A percentile compares a stretch with the other conserved stretches of the same genome.
Conservation (phyloP, 2,329 filamentous ascomycete genomes). For the Phyllachora maydis region DNA sequence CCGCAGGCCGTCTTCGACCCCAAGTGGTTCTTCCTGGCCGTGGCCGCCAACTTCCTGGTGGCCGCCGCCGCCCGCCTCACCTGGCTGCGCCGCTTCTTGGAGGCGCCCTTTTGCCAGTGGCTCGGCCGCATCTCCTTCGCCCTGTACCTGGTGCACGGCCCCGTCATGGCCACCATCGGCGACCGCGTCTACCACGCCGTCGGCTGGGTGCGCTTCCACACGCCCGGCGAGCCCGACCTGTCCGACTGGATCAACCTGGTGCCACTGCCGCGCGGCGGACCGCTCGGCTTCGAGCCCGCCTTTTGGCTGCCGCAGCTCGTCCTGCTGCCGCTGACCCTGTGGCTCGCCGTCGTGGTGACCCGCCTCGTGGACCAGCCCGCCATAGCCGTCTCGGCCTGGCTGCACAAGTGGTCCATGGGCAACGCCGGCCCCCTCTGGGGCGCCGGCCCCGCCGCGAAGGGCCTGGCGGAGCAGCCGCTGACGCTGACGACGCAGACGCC, state of each 20-base stretch:
- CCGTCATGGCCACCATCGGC: conserved; percentile 34
- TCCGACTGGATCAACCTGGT: conserved; percentile 35
- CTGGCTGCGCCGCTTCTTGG: conserved; percentile 37
- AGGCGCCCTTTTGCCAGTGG: conserved; percentile 35
- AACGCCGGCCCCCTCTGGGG: conserved; percentile 4
- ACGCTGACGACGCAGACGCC: too few relatives aligned
- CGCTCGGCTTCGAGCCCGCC: conserved; percentile 36
- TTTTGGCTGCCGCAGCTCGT: conserved; percentile 40
- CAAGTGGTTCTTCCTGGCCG: conserved; percentile 50
- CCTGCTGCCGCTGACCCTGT: conserved; percentile 36
- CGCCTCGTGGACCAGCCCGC: conserved; percentile 36
- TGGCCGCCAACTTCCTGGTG: conserved; percentile 34
- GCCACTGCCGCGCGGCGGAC: conserved; percentile 30
- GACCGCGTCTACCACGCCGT: conserved; percentile 41
- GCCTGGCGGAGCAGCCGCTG: too few relatives aligned
- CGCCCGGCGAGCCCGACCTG: conserved; percentile 17
- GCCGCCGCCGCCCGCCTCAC: conserved; percentile 32
- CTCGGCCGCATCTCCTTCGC: conserved; percentile 40
- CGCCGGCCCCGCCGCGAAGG: too few relatives aligned
- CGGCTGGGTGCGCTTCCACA: conserved; percentile 25
- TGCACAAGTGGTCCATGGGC: conserved; percentile 25
- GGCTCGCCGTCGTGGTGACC: conserved; percentile 34
- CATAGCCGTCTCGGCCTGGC: conserved; percentile 32
- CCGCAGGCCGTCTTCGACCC: conserved; percentile 44
- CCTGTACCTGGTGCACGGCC: conserved; percentile 44